Percentiles rank a stretch among this genome's conserved stretches.
Conservation (phyloP, 2,329 filamentous ascomycete genomes). For the Paraconiothyrium brasiliense region DNA sequence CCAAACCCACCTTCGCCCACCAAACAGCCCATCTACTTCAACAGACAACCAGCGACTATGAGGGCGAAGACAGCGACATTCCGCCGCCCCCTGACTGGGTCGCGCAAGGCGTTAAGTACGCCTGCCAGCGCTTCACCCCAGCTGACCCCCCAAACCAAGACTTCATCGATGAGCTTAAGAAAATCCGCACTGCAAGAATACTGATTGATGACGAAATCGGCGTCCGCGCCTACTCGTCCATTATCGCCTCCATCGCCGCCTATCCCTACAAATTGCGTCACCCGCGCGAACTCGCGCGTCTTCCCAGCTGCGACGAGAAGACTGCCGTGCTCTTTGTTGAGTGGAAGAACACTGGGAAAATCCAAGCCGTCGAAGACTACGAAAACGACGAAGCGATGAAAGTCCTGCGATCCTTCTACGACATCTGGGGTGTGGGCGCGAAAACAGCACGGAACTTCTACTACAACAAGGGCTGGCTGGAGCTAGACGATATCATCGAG, state of each 20-base stretch:
- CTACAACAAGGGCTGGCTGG: slow-evolving; percentile 76
- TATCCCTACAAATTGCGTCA: slow-evolving; percentile 72
- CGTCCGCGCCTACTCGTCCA: slow-evolving; percentile 84
- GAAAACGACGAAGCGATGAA: slow-evolving; percentile 71
- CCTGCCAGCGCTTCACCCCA: slow-evolving; percentile 82
- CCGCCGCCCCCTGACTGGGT: slow-evolving; percentile 78
- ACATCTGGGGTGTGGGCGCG: slow-evolving; percentile 92
- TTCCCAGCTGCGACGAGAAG: slow-evolving; percentile 85
- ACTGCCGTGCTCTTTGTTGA: slow-evolving; percentile 81
- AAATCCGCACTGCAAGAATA: slow-evolving; percentile 75
- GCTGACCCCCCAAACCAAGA: slow-evolving; percentile 73
- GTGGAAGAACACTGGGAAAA: slow-evolving; percentile 69
- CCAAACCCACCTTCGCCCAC: slow-evolving; percentile 23
- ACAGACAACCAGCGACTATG: slow-evolving; percentile 81
- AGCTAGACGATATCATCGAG: slow-evolving; percentile 86
- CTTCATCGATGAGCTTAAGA: slow-evolving; percentile 79
- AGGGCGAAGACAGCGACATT: slow-evolving; percentile 62
- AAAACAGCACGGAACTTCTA: slow-evolving; percentile 85
- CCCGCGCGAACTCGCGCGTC: slow-evolving; percentile 52
- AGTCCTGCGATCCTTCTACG: slow-evolving; percentile 75
- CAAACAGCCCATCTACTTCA: slow-evolving; percentile 61
- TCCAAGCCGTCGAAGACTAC: slow-evolving; percentile 72
- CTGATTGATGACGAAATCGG: slow-evolving; percentile 81
- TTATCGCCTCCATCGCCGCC: slow-evolving; percentile 83
- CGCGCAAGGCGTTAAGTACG: slow-evolving; percentile 70